Percentiles rank a stretch among this genome's conserved stretches.
These are phyloP conservation scores for Eutrema yunnanense DNA, from an alignment of 345 rosid genomes.

Conservation along the genomic window DNA sequence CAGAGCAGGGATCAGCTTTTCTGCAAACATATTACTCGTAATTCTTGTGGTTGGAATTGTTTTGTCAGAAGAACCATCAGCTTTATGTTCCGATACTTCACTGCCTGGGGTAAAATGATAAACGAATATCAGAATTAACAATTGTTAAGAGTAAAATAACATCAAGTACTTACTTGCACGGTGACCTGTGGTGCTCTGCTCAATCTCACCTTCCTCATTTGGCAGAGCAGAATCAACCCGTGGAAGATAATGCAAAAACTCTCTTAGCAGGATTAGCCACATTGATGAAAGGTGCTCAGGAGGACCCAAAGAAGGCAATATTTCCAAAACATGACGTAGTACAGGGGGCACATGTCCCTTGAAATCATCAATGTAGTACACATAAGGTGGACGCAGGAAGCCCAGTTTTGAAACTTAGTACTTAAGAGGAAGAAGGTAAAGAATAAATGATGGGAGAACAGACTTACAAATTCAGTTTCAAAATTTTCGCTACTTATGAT, in stretches of 20 bases:
- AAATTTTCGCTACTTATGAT: conserved; percentile 43
- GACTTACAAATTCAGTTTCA: conserved; percentile 78
- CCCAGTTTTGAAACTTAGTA: background rate
- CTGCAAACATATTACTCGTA: conserved; percentile 55
- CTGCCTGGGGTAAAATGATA: conserved; percentile 26
- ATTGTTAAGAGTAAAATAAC: background rate
- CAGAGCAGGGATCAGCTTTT: conserved; percentile 72
- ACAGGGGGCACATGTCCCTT: conserved; percentile 82
- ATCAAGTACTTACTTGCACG: conserved; percentile 35
- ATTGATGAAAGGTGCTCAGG: conserved; percentile 72
- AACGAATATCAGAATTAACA: conserved; percentile 18
- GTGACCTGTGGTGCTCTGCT: conserved; percentile 32
- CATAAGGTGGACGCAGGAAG: background rate
- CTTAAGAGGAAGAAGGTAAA: conserved; percentile 3
- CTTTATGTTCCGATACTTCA: conserved; percentile 32
- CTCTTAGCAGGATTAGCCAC: conserved; percentile 76
- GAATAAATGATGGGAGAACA: background rate
- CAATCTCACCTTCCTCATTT: conserved; percentile 49
- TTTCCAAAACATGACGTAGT: conserved; percentile 71
- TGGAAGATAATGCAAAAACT: conserved; percentile 73
- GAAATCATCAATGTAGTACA: background rate
- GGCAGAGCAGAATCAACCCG: conserved; percentile 37
- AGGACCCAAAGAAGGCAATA: conserved; percentile 70
- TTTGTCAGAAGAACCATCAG: conserved; percentile 30
- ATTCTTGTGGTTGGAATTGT: conserved; percentile 29